phyloP scores from a whole-genome alignment of 2,329 filamentous ascomycete species.

The Pseudogymnoascus sp. region DNA sequence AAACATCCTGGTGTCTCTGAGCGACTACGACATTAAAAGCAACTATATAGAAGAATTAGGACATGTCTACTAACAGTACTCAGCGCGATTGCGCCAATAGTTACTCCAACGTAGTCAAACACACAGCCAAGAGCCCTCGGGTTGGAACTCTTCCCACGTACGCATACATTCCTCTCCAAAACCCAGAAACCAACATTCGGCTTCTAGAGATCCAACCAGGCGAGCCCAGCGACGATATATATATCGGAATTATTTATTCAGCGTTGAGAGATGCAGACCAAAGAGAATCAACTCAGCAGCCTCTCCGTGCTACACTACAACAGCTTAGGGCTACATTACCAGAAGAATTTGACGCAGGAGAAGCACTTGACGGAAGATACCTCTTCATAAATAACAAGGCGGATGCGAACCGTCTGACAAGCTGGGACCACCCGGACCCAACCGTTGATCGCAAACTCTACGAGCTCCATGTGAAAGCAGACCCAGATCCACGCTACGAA shows the following conservation, averaged over 20 bases:
- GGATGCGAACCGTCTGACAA: not conserved
- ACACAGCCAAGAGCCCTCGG: too few species aligned
- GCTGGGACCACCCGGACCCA: not conserved
- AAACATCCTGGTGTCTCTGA: not conserved
- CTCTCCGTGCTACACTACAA: not conserved
- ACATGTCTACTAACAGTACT: not conserved
- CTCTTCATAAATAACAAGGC: not conserved
- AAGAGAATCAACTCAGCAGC: not conserved
- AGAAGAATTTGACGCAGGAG: not conserved
- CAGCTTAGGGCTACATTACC: not conserved
- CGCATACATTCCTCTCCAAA: not conserved
- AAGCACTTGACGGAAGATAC: not conserved
- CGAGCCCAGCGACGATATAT: not conserved
- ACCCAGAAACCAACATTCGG: conserved; percentile 14
- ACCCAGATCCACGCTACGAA: conserved; percentile 14
- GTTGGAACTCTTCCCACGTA: not conserved
- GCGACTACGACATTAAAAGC: not conserved
- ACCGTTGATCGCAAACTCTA: not conserved
- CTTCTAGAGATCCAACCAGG: conserved; percentile 35
- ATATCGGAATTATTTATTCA: not conserved
- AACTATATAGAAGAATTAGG: not conserved
- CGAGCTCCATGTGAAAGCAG: not conserved
- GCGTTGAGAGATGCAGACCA: not conserved
- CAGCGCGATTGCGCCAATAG: not conserved
- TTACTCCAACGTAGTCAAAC: not conserved